Evolutionary conservation across 73 alveolate species (phyloP).

Genomic region (Paramecium sexaurelia): DNA sequence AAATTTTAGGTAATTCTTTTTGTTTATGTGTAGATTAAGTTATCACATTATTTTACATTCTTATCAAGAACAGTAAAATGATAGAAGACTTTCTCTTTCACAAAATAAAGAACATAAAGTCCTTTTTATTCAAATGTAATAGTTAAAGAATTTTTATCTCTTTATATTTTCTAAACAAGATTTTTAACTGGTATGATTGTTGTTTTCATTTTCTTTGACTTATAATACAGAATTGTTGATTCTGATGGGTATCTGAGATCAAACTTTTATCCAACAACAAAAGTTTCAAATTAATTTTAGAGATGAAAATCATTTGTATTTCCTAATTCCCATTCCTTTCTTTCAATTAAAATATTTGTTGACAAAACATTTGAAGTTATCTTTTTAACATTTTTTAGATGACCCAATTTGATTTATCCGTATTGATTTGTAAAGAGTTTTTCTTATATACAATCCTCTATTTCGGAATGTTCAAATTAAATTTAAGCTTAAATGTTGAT

Average conservation of each 20-base stretch:
- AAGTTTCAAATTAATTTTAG: not conserved
- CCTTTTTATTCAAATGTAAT: not conserved
- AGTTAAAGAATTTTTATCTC: not conserved
- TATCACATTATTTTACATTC: not conserved
- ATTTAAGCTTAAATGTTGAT: not conserved
- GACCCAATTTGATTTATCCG: not conserved
- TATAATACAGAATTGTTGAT: not conserved
- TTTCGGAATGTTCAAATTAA: not conserved
- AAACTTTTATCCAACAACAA: not conserved
- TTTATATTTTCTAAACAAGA: not conserved
- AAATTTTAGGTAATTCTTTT: not conserved
- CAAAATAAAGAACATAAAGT: not conserved
- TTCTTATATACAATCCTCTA: not conserved
- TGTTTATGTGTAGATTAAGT: not conserved
- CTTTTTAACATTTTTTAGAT: not conserved
- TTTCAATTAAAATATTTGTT: not conserved
- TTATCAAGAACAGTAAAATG: not conserved
- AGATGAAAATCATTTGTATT: not conserved
- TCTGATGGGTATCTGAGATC: not conserved
- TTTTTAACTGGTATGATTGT: not conserved
- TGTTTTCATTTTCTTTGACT: not conserved
- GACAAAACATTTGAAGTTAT: not conserved
- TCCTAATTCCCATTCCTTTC: not conserved
- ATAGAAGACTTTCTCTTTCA: not conserved
- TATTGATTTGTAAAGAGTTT: not conserved